Evolutionary conservation across 2,329 filamentous ascomycete species (phyloP), one percentile per base, ranked within the genome.

Genomic region (Exophiala sp.): DNA sequence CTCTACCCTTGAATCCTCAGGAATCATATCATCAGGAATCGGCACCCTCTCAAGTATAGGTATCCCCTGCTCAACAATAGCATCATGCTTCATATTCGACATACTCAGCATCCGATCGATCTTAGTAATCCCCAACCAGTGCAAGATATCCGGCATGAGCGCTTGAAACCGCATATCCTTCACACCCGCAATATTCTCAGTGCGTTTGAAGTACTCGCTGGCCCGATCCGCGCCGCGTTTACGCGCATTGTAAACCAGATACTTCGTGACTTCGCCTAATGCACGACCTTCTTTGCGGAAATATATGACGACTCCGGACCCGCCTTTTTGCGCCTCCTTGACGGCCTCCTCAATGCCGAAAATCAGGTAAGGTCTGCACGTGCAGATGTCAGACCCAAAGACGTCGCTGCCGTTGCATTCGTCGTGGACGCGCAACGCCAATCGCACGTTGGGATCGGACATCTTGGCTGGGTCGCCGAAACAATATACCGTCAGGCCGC

Each of bases 41-140:
- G 95, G 91, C 44, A 97, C 85, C 57, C 91, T 83, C 74, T 96
- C 91, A 65, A 87, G 80, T 64, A 96, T 96, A 29, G 90, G 89
- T 63, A 78, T 78, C 2, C 76, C 76, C 40, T 75, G 73, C 11
- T 76, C 69, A 3, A 78, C 75, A 55, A 78, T 78, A 16, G 76
- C 76, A 53, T 78, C 76, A 52, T 78, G 69, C 60, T 78, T 78
- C 76, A 78, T 78, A 58, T 97, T 95, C 73, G 89, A 95, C 94
- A 97, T 97, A 75, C 89, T 95, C 65, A 96, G 77, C 94, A 97
- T 99, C 57, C 91, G 82, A 71, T 99, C 94, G 68, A 99, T 97
- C 79, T 97, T 97, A 69, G 88, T 94, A 68, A 99, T 96, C 58
- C 94, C 94, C 29, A 99, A 82, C 94, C 94, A 97, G 73, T 97